Base-by-base conservation (phyloP, 495 filamentous ascomycete species). In the Talaromyces trachyspermus region DNA sequence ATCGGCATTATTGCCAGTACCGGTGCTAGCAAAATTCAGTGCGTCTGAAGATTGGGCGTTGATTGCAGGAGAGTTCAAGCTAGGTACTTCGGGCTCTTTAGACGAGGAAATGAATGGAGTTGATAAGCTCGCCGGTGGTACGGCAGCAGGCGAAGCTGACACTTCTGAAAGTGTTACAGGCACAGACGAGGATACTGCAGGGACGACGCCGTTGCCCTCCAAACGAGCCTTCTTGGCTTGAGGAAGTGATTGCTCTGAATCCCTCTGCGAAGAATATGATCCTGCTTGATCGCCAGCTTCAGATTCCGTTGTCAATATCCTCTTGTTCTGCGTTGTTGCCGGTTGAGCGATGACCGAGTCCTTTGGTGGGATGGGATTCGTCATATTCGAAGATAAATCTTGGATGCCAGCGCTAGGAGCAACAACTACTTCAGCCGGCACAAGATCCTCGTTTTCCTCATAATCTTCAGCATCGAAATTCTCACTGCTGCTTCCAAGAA, bases 391-490 rank as follows among this genome's bases (percentile, higher is more conserved):
- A n/a, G 39, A 42, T 26, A 42, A 14, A 7, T 22, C 10, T n/a
- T 46, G 43, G n/a, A 33, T 33, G 12, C 26, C 27, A 33, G 25
- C 30, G 32, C 19, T 48, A 6, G 12, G 51, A 42, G 41, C 42
- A 27, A 50, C 32, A 5, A 59, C 46, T n/a, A 25, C 43, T 25
- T 50, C 53, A 22, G 55, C 52, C 1, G 22, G 50, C 48, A 58
- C 54, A 11, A 65, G 60, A 1, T 75, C 66, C 18, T 71, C 65
- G 14, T 76, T 74, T 38, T 66, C 66, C n/a, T 75, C 61, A 12
- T 71, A 70, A 11, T 66, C 63, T 1, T 65, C 66, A 5, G 70
- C 63, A n/a, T 36, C 41, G 11, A 46, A 25, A 17, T 41, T 18
- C 4, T 67, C 67, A 11, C 50, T 46, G 1, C 57, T 52, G 41